Base-by-base conservation (phyloP, 768 basidiomycete genomes). In the Phallus indusiatus region DNA sequence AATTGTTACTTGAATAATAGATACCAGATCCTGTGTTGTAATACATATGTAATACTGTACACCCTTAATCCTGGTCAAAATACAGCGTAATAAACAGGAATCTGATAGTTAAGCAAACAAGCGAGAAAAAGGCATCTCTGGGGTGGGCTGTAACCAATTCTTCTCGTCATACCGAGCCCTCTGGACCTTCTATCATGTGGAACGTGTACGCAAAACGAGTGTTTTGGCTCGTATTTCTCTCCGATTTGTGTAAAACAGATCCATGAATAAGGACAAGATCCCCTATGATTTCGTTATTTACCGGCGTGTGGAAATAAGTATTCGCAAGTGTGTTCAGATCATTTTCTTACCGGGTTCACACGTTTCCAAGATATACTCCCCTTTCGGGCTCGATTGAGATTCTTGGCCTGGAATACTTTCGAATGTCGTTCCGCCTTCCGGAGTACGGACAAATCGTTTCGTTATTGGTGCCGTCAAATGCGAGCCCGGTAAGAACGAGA, bases 171-270 rank as follows among this genome's bases (percentile, higher is more conserved):
- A 96, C 46, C 67, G 72, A 7, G 83, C 88, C 65, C 21, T 82
- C 85, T 46, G 79, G 78, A 18, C 80, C 85, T 66, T 95, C 90
- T 52, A 93, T 85, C 90, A 92, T 91, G 64, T 93, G 94, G 71
- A 96, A 97, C 0, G 96, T 98, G 69, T 98, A 99, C 28, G 94
- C 94, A 63, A 85, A 90, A 57, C 96, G 80, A 1, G 91, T 91
- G 61, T 84, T 78, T 20, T 80, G 74, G 56, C 89, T 91, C 1
- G 78, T 79, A 69, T 99, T 99, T 56, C 82, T 81, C 68, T 91
- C 90, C 0, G 90, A 92, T 69, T 92, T 93, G 74, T 99, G 96
- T 61, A 96, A 73, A 1, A 97, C 92, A 20, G 81, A 79, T 10
- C 96, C 96, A 65, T 99, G 94, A 35, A 99, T 98, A 16, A 98